phyloP scores from a whole-genome alignment of 1,284 basidiomycete genomes.

The Anthracocystis walkeri region DNA sequence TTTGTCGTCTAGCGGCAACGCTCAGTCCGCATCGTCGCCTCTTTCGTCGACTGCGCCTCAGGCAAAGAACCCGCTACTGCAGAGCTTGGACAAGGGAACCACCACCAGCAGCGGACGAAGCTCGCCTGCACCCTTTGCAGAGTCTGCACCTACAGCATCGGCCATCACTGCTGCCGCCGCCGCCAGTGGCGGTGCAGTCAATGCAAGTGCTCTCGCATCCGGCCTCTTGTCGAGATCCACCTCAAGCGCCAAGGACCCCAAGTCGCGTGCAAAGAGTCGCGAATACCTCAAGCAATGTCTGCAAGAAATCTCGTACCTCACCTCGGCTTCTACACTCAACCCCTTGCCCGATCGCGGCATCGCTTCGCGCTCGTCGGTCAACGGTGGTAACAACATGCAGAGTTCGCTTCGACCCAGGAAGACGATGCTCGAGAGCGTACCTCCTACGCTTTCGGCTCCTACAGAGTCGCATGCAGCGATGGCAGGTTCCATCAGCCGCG shows the following conservation, averaged over 20 bases:
- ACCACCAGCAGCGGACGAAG: conserved; percentile 55
- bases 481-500: conserved; percentile 40
- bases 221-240: conserved; percentile 42
- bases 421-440: conserved; percentile 55
- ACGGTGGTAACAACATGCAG: conserved; percentile 25
- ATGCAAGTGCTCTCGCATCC: conserved; percentile 24
- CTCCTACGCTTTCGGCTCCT: conserved; percentile 25
- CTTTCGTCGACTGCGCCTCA: conserved; percentile 40
- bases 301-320: conserved; percentile 97
- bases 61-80: conserved; percentile 45
- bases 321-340: conserved; percentile 95
- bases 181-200: conserved; percentile 14
- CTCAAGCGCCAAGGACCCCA: conserved; percentile 81
- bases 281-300: conserved; percentile 99
- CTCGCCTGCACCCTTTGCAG: conserved; percentile 47
- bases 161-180: conserved; percentile 21
- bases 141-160: conserved; percentile 23
- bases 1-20: conserved; percentile 28
- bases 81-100: conserved; percentile 45
- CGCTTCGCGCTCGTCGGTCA: conserved; percentile 29
- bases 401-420: conserved; percentile 48
- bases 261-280: conserved; percentile 90
- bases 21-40: conserved; percentile 25
- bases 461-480: conserved; percentile 35
- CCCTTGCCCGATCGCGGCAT: conserved; percentile 74